Conservation (phyloP, 805 yeast genomes). For the Grigorovia jiainica region DNA sequence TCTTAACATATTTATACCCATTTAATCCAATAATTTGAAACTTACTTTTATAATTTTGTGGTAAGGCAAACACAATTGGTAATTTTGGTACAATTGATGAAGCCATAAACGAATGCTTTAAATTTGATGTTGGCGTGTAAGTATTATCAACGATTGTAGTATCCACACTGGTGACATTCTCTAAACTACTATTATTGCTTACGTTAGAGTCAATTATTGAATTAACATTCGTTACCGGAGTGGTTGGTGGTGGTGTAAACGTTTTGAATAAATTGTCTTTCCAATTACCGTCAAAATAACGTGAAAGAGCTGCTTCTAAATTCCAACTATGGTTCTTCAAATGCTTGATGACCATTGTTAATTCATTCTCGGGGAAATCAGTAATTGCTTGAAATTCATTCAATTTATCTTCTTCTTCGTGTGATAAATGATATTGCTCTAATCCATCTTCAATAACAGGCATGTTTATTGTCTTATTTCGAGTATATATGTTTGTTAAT, state of each 20-base stretch:
- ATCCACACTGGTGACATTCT: not conserved
- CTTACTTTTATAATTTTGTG: constrained; percentile 20
- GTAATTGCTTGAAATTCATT: constrained; percentile 44
- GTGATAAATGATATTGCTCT: constrained; percentile 27
- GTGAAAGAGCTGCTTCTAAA: constrained; percentile 49
- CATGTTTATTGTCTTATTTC: constrained; percentile 15
- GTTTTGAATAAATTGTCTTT: constrained; percentile 13
- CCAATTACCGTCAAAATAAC: constrained; percentile 51
- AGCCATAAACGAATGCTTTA: too few relatives aligned
- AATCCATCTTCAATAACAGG: constrained; percentile 18
- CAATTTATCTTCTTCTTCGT: constrained; percentile 36
- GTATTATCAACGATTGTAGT: not conserved
- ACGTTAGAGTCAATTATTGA: not conserved
- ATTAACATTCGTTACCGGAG: not conserved
- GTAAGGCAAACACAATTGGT: constrained; percentile 28
- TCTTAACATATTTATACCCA: constrained; percentile 1
- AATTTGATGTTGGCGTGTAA: constrained; percentile 11
- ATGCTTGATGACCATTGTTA: constrained; percentile 37
- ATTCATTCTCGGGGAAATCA: constrained; percentile 38
- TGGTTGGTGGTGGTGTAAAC: constrained; percentile 3
- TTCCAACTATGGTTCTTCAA: constrained; percentile 49
- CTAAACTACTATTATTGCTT: not conserved
- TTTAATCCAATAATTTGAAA: constrained; percentile 20
- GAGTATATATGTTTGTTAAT: too few relatives aligned
- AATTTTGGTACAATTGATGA: constrained; percentile 10